Base-by-base conservation (phyloP, 2,329 filamentous ascomycete species). In the Aspergillus sergii region DNA sequence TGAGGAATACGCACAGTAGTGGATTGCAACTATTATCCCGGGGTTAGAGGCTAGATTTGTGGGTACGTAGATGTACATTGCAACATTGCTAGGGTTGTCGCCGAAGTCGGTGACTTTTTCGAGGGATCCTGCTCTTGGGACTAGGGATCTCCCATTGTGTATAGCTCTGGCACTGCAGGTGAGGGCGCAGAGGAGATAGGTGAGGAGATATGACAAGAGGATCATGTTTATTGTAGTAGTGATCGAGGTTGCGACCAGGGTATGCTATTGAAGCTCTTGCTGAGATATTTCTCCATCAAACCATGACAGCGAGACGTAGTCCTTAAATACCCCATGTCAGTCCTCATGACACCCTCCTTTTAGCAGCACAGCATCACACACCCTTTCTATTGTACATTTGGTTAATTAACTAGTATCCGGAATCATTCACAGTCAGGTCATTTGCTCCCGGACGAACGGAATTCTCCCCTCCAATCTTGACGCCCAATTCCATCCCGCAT, bases 21-120 rank as follows among this genome's bases (percentile, higher is more conserved):
- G 83, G 41, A 83, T 81, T 64, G 83, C 86, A 39, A 88, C 83
- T 14, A 88, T 76, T 56, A 88, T 78, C 2, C 83, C 81, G 0
- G 86, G 85, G 7, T 73, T 80, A 1, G 78, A 57, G 3, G 79
- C 77, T 30, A 83, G 78, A 62, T 79, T 79, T 32, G 76, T 76
- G 2, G 80, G 80, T 19, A 82, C 81, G 61, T 83, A 83, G 62
- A 87, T 83, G 76, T 83, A 85, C 74, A 87, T 86, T 19, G 75
- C 76, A 5, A 83, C 83, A 34, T 82, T 81, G 21, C 79, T 81
- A 8, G 82, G 79, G 59, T 85, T 86, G 11, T 70, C 67, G 14
- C 82, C 81, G 57, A 81, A 84, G 65, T 74, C 69, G 7, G 73
- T 74, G 59, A 84, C 78, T 51, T 78, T 73, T 19, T 66, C 56